Percentiles rank a stretch among this genome's conserved stretches.
Evolutionary conservation across 805 yeast genomes (phyloP).

Genomic region (Yamadazyma akitaensis): DNA sequence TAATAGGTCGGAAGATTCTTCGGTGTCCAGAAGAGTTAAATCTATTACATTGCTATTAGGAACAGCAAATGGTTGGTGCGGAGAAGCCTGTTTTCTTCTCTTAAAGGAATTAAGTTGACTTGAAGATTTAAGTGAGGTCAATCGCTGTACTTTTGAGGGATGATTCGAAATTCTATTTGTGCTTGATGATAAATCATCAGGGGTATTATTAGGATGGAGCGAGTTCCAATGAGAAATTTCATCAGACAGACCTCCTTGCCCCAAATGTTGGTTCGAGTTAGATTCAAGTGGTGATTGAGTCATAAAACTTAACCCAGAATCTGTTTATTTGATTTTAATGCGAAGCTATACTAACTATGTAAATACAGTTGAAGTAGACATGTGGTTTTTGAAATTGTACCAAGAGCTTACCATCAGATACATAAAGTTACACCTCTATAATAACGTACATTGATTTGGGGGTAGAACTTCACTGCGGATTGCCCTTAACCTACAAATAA

Average conservation of each 20-base stretch:
- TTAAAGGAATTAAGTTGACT: not conserved
- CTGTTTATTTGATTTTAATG: not conserved
- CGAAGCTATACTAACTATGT: not conserved
- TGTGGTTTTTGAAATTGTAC: no score
- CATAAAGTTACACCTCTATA: not conserved
- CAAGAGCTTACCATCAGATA: not conserved
- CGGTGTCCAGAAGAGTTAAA: constrained; percentile 10
- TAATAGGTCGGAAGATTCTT: not conserved
- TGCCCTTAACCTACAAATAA: constrained; percentile 17
- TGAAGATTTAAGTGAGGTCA: not conserved
- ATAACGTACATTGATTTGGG: no score
- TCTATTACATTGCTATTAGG: constrained; percentile 4
- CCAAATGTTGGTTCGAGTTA: not conserved
- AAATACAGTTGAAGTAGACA: no score
- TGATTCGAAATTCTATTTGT: not conserved
- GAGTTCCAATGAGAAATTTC: not conserved
- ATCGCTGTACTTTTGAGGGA: not conserved
- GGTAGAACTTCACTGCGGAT: not conserved
- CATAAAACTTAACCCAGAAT: not conserved
- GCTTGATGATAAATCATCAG: not conserved
- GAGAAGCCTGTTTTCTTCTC: not conserved
- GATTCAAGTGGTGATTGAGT: not conserved
- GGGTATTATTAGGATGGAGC: not conserved
- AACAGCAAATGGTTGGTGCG: not conserved
- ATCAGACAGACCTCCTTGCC: not conserved